These are phyloP conservation scores for Teratosphaeria gauchensis DNA, from an alignment of 2,329 filamentous ascomycete genomes.

Conservation along the genomic window DNA sequence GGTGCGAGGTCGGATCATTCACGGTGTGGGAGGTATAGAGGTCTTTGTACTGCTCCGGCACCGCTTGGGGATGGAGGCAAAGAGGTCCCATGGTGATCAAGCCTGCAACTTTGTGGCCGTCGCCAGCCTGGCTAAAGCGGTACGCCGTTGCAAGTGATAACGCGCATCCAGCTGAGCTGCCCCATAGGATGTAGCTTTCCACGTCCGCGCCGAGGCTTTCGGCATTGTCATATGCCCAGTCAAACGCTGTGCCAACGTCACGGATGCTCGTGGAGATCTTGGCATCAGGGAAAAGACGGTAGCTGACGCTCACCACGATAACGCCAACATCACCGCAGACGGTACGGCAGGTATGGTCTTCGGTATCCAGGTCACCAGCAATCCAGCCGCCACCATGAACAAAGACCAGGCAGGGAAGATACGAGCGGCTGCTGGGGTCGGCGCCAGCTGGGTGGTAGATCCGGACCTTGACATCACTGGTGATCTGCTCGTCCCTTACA, in stretches of 20 bases:
- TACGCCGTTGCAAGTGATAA: conserved; percentile 15
- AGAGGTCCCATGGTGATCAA: conserved; percentile 26
- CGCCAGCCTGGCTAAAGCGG: conserved; percentile 9
- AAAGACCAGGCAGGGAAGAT: conserved; percentile 1
- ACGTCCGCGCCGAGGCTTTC: conserved; percentile 12
- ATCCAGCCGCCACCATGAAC: conserved; percentile 19
- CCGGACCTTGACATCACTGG: neutral
- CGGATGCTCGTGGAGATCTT: conserved; percentile 29
- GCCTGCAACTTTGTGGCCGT: conserved; percentile 14
- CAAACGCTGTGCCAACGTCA: conserved; percentile 27
- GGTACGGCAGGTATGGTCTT: conserved; percentile 14
- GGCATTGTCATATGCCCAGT: conserved; percentile 30
- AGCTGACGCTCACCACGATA: conserved; percentile 10
- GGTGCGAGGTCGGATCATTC: neutral
- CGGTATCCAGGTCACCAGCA: conserved; percentile 15
- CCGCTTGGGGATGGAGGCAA: conserved; percentile 27
- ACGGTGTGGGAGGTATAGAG: neutral
- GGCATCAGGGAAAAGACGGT: conserved; percentile 11
- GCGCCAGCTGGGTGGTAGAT: neutral
- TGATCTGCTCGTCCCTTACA: neutral
- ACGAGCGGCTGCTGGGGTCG: neutral
- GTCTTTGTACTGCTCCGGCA: conserved; percentile 2
- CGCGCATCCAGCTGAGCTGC: conserved; percentile 19
- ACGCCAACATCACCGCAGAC: neutral
- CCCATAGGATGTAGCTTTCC: conserved; percentile 15